phyloP scores from a whole-genome alignment of 176 grass and related monocot genomes.

The Bolboschoenus planiculmis region DNA sequence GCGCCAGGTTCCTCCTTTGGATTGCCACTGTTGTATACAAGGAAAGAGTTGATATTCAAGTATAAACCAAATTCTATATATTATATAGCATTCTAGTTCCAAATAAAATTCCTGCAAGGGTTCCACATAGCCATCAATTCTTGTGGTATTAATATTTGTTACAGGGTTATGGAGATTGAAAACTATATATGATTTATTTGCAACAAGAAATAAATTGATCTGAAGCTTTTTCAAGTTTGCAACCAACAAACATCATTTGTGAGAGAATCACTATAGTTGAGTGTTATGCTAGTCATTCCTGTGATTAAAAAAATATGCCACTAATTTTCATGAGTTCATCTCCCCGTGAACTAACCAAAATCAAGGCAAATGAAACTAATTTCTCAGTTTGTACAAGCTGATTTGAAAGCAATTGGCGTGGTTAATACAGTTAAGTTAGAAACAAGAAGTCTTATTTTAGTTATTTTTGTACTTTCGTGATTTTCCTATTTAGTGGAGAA shows the following conservation, averaged over 20 bases:
- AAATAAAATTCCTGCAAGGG: background rate
- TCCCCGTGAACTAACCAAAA: background rate
- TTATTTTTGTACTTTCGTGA: background rate
- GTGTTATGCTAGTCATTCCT: background rate
- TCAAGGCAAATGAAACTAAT: background rate
- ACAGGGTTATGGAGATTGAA: background rate
- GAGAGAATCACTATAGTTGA: background rate
- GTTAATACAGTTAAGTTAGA: background rate
- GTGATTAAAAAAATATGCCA: background rate
- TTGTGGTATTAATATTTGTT: background rate
- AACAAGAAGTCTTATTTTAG: background rate
- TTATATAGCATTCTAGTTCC: slow-evolving; percentile 8
- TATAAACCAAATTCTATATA: slow-evolving; percentile 1
- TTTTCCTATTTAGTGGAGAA: background rate
- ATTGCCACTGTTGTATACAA: slow-evolving; percentile 62
- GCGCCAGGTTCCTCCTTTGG: slow-evolving; percentile 93
- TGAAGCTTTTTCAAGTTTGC: background rate
- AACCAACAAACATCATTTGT: background rate
- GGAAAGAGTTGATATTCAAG: background rate
- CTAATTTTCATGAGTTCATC: background rate
- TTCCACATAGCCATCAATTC: background rate
- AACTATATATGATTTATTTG: background rate
- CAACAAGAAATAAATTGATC: background rate
- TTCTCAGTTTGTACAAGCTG: background rate
- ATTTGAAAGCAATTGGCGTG: background rate